A percentile compares a stretch with the other conserved stretches of the same genome.
phyloP scores from a whole-genome alignment of 495 filamentous ascomycete genomes.

The Glonium stellatum region DNA sequence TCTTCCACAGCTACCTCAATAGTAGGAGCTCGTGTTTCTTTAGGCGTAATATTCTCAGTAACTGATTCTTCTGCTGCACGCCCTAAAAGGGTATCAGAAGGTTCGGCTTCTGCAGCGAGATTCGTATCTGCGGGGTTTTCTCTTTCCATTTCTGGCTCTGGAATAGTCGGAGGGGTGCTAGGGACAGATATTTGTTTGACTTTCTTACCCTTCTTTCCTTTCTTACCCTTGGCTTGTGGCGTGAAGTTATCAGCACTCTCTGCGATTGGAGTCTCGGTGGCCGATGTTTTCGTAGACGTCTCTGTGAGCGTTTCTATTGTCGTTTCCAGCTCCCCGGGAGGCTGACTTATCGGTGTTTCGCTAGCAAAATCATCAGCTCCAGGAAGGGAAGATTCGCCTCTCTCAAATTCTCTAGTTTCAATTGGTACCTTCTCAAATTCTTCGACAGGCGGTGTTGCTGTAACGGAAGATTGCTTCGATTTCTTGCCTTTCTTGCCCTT shows the following conservation, averaged over 20 bases:
- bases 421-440: not conserved
- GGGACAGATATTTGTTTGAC: constrained; percentile 14
- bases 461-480: constrained; percentile 7
- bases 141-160: not conserved
- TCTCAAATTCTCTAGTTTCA: not conserved
- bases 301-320: not conserved
- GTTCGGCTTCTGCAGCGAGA: not conserved
- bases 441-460: not conserved
- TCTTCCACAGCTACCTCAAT: too few species aligned
- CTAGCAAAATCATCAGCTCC: not conserved
- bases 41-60: too few species aligned
- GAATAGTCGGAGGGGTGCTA: not conserved
- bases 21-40: too few species aligned
- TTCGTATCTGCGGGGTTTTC: not conserved
- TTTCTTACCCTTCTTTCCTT: constrained; percentile 29
- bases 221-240: constrained; percentile 17
- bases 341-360: not conserved
- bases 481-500: constrained; percentile 29
- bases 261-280: not conserved
- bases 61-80: not conserved
- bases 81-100: not conserved
- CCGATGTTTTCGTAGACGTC: too few species aligned
- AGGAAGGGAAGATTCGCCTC: not conserved
- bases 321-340: not conserved
- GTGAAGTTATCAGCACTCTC: not conserved